Conservation (phyloP, 345 rosid species). For the Alliaria petiolata region DNA sequence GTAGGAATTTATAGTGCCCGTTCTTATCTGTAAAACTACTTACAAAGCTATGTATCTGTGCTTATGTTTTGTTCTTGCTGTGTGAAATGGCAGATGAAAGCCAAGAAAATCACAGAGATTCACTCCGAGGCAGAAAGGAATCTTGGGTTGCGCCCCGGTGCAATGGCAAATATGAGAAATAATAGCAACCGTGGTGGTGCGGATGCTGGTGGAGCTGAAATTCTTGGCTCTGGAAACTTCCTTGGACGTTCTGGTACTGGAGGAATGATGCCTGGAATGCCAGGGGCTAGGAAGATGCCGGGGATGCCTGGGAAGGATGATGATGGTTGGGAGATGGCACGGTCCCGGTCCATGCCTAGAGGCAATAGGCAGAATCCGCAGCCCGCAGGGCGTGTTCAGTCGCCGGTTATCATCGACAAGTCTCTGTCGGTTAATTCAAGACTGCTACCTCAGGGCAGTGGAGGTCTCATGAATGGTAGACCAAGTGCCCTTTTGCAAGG, state of each 20-base stretch:
- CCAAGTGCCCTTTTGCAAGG: slow-evolving; percentile 85
- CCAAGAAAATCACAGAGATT: slow-evolving; percentile 89
- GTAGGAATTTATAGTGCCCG: slow-evolving; percentile 26
- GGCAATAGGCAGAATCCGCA: slow-evolving; percentile 53
- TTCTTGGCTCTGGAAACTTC: slow-evolving; percentile 54
- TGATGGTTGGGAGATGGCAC: slow-evolving; percentile 75
- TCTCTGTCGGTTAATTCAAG: slow-evolving; percentile 50
- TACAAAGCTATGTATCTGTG: neutral
- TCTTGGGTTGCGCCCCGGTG: slow-evolving; percentile 93
- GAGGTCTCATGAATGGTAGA: slow-evolving; percentile 52
- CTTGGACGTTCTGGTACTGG: slow-evolving; percentile 77
- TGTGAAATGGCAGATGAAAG: slow-evolving; percentile 62
- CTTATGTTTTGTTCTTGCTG: neutral
- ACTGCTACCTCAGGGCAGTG: slow-evolving; percentile 70
- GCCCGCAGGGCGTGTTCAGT: slow-evolving; percentile 45
- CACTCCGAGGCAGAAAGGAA: slow-evolving; percentile 88
- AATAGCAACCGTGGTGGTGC: slow-evolving; percentile 21
- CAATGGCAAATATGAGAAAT: slow-evolving; percentile 72
- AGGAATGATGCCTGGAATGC: slow-evolving; percentile 99
- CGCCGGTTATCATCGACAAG: slow-evolving; percentile 40
- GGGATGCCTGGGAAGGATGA: slow-evolving; percentile 67
- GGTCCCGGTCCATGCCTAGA: slow-evolving; percentile 68
- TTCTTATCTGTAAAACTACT: neutral
- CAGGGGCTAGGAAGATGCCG: slow-evolving; percentile 83
- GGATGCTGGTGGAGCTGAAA: slow-evolving; percentile 1